Percentiles rank a stretch among this genome's conserved stretches.
Evolutionary conservation across 2,329 filamentous ascomycete species (phyloP).

Genomic region (Phoma sp.): DNA sequence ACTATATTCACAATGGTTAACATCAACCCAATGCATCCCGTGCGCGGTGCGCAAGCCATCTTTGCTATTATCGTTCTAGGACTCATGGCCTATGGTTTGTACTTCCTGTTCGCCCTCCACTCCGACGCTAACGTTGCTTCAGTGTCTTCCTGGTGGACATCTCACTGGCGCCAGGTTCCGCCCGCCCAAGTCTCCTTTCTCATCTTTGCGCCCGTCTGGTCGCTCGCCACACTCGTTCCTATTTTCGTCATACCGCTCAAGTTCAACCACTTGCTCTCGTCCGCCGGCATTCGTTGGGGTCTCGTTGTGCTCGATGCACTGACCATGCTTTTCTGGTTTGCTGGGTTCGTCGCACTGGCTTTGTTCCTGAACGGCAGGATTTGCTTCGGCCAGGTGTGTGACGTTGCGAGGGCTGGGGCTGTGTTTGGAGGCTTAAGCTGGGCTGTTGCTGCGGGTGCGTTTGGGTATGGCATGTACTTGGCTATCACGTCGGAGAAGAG

Average conservation of each 20-base stretch:
- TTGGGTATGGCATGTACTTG: constrained; percentile 37
- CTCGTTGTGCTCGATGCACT: constrained; percentile 73
- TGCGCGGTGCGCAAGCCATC: constrained; percentile 71
- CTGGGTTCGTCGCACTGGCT: constrained; percentile 80
- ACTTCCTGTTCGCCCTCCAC: background rate
- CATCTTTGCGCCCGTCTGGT: constrained; percentile 81
- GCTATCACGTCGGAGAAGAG: constrained; percentile 36
- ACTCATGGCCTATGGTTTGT: constrained; percentile 74
- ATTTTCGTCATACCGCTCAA: constrained; percentile 72
- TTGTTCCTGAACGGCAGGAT: constrained; percentile 66
- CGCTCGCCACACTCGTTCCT: constrained; percentile 70
- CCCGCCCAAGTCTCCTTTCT: constrained; percentile 75
- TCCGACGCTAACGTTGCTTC: constrained; percentile 8
- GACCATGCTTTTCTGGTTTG: constrained; percentile 90
- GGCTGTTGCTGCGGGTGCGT: constrained; percentile 56
- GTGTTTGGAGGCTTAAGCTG: constrained; percentile 73
- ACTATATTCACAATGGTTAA: constrained; percentile 4
- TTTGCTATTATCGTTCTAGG: constrained; percentile 79
- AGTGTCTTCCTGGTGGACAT: constrained; percentile 65
- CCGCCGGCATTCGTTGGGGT: constrained; percentile 63
- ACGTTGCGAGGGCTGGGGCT: constrained; percentile 67
- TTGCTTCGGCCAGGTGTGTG: constrained; percentile 65
- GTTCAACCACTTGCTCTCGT: constrained; percentile 48
- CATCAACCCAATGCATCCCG: constrained; percentile 64
- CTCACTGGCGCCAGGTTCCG: constrained; percentile 59